A percentile compares a stretch with the other conserved stretches of the same genome.
Evolutionary conservation across 2,329 filamentous ascomycete species (phyloP).

Genomic region (Rhinocladiella similis): DNA sequence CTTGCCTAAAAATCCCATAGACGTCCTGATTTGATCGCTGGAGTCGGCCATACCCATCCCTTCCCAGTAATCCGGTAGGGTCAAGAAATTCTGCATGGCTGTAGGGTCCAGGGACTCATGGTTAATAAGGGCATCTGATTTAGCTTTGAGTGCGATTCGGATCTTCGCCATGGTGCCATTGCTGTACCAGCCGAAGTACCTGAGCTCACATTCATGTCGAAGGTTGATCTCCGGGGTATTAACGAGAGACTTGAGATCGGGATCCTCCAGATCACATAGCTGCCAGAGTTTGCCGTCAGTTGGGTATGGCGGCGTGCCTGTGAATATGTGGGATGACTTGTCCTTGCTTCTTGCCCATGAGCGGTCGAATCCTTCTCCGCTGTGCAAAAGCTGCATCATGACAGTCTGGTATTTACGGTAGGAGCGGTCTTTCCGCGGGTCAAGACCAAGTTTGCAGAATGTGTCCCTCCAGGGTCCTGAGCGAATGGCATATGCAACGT

Average conservation of each 20-base stretch:
- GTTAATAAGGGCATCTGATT: constrained; percentile 67
- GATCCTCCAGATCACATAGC: constrained; percentile 86
- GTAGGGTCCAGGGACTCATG: constrained; percentile 35
- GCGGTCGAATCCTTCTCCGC: constrained; percentile 16
- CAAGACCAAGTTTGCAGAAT: constrained; percentile 80
- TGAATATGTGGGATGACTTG: constrained; percentile 68
- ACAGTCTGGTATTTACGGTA: constrained; percentile 86
- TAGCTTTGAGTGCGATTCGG: constrained; percentile 84
- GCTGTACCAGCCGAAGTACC: constrained; percentile 78
- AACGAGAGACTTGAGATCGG: constrained; percentile 65
- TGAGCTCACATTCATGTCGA: constrained; percentile 58
- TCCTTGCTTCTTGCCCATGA: constrained; percentile 28
- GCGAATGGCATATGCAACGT: constrained; percentile 88
- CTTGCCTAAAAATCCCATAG: constrained; percentile 12
- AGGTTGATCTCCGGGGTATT: constrained; percentile 53
- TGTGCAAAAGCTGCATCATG: constrained; percentile 68
- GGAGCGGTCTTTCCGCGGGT: constrained; percentile 74
- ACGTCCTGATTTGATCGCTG: constrained; percentile 1
- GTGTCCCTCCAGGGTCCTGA: constrained; percentile 90
- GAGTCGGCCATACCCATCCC: not conserved
- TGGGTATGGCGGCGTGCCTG: constrained; percentile 68
- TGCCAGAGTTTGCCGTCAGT: constrained; percentile 91
- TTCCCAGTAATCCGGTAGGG: constrained; percentile 36
- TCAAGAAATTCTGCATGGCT: constrained; percentile 39
- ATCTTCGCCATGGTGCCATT: constrained; percentile 80